These are phyloP conservation scores for Penicillium sp. DNA, from an alignment of 2,329 filamentous ascomycete genomes.

Conservation along the genomic window DNA sequence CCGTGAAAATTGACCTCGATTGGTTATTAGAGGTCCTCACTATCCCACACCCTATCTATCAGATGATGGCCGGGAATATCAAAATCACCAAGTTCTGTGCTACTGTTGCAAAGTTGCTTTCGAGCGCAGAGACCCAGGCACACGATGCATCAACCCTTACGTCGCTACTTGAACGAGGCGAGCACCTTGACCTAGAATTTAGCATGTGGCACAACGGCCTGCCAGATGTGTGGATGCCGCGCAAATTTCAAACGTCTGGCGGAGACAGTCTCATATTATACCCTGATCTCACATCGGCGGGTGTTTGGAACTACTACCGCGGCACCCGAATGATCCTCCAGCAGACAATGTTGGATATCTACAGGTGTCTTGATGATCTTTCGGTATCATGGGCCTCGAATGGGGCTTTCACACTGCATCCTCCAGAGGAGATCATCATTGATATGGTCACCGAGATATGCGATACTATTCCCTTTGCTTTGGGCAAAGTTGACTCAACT, in stretches of 20 bases:
- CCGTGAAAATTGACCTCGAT: conserved; percentile 1
- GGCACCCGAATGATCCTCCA: conserved; percentile 1
- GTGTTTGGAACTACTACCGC: conserved; percentile 2
- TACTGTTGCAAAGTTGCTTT: not conserved
- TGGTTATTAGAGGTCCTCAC: conserved; percentile 1
- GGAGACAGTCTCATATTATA: not conserved
- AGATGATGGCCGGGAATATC: conserved; percentile 6
- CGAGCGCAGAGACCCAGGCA: not conserved
- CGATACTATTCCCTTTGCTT: not conserved
- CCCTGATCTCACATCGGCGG: conserved; percentile 1
- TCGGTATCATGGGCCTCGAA: not conserved
- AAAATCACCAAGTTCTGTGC: conserved; percentile 1
- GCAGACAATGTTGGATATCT: not conserved
- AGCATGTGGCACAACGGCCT: not conserved
- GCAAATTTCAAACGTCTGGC: not conserved
- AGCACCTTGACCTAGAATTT: conserved; percentile 8
- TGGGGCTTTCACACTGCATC: not conserved
- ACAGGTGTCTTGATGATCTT: not conserved
- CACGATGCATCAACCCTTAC: not conserved
- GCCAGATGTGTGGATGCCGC: conserved; percentile 2
- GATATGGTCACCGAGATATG: conserved; percentile 2
- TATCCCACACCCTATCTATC: conserved; percentile 5
- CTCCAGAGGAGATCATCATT: conserved; percentile 1
- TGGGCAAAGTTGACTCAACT: not conserved
- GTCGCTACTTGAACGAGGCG: conserved; percentile 1